Percentiles rank a stretch among this genome's conserved stretches.
Evolutionary conservation across 31 red algal genomes (phyloP).

Genomic region (Asparagopsis taxiformis): DNA sequence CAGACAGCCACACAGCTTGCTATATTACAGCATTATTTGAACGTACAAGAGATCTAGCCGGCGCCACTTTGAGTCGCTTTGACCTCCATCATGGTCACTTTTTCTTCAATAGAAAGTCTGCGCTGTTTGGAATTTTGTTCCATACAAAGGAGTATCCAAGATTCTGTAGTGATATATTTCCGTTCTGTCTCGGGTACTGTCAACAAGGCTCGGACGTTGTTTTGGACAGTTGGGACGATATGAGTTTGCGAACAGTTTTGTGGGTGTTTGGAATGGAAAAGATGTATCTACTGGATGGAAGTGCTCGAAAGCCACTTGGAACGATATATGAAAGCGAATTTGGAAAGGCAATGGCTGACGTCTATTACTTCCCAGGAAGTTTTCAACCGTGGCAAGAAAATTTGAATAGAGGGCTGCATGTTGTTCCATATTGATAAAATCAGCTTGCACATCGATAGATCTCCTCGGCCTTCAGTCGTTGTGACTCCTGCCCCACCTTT

Average conservation of each 20-base stretch:
- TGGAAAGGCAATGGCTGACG: constrained; percentile 23
- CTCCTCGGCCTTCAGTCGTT: no score
- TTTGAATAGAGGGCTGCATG: constrained; percentile 25
- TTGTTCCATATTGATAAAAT: constrained; percentile 19
- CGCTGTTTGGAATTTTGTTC: constrained; percentile 29
- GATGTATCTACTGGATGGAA: constrained; percentile 7
- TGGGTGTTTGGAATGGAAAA: background rate
- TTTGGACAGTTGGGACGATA: constrained; percentile 4
- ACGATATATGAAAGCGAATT: constrained; percentile 55
- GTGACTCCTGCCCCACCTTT: no score
- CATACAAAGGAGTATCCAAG: constrained; percentile 52
- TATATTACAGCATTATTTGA: constrained; percentile 31
- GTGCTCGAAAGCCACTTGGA: constrained; percentile 20
- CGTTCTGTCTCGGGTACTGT: constrained; percentile 43
- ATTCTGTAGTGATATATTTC: constrained; percentile 5
- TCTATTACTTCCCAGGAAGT: constrained; percentile 37
- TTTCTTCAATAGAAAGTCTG: constrained; percentile 2
- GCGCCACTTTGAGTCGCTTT: constrained; percentile 13
- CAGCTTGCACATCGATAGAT: background rate
- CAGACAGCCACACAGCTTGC: background rate
- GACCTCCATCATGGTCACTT: constrained; percentile 51
- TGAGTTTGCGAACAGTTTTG: constrained; percentile 21
- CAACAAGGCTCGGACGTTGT: constrained; percentile 22
- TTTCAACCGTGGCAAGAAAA: no score
- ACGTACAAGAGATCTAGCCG: background rate